These are phyloP conservation scores for Teunomyces gatunensis DNA, from an alignment of 805 yeast species.

Conservation along the genomic window DNA sequence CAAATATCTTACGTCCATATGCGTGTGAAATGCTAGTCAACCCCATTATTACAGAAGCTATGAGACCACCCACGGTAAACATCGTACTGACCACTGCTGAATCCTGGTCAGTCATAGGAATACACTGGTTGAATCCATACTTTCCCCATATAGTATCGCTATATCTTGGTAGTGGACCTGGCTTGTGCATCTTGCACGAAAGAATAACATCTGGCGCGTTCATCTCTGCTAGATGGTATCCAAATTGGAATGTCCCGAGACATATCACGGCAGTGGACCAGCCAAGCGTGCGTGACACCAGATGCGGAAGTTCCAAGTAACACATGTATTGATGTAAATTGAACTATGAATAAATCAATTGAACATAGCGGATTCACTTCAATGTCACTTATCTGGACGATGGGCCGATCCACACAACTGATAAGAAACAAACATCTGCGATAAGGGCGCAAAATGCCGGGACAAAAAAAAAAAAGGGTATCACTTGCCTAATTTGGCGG, in stretches of 20 bases:
- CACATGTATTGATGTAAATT: not conserved
- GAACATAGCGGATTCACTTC: not conserved
- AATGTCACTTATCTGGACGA: not conserved
- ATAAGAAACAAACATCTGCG: not conserved
- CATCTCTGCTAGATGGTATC: constrained; percentile 38
- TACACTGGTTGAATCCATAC: constrained; percentile 24
- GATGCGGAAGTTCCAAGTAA: constrained; percentile 15
- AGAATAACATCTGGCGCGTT: constrained; percentile 33
- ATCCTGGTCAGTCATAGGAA: constrained; percentile 22
- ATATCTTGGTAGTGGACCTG: constrained; percentile 20
- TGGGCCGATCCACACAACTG: not conserved
- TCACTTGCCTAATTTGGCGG: not conserved
- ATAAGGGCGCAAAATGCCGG: not conserved
- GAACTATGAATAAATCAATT: not conserved
- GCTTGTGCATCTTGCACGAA: constrained; percentile 21
- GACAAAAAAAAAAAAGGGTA: not conserved
- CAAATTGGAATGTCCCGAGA: constrained; percentile 38
- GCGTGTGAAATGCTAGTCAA: constrained; percentile 18
- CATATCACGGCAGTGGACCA: constrained; percentile 37
- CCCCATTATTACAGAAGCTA: constrained; percentile 29
- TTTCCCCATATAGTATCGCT: constrained; percentile 26
- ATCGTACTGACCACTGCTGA: constrained; percentile 30
- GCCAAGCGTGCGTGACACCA: constrained; percentile 27
- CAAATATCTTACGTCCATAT: constrained; percentile 26
- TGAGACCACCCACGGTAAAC: constrained; percentile 37